phyloP scores from a whole-genome alignment of 2,329 filamentous ascomycete genomes.

The Aureobasidium pullulans region DNA sequence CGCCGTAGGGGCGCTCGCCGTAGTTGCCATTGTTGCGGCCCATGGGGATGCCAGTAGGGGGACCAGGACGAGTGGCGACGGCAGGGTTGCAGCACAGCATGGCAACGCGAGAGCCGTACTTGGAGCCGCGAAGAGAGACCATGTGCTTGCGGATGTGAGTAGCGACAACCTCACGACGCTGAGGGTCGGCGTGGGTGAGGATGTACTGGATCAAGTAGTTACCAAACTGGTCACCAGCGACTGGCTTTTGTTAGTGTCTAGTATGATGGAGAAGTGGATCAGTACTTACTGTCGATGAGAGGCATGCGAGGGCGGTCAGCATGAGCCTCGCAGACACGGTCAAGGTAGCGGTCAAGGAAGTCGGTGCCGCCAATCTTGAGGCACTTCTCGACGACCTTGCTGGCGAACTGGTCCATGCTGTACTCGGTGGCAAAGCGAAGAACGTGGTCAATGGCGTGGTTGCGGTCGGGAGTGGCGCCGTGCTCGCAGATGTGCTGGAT shows the following conservation, averaged over 20 bases:
- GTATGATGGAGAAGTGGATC: neutral
- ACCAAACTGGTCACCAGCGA: slow-evolving; percentile 96
- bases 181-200: slow-evolving; percentile 74
- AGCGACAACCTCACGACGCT: slow-evolving; percentile 89
- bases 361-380: slow-evolving; percentile 90
- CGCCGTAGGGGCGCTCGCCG: slow-evolving; percentile 12
- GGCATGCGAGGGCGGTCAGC: slow-evolving; percentile 90
- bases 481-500: slow-evolving; percentile 99
- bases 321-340: slow-evolving; percentile 87
- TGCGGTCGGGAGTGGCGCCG: slow-evolving; percentile 81
- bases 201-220: slow-evolving; percentile 99
- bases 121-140: slow-evolving; percentile 96
- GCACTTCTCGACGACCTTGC: slow-evolving; percentile 98
- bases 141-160: slow-evolving; percentile 96
- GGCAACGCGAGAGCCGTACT: slow-evolving; percentile 94
- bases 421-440: slow-evolving; percentile 90
- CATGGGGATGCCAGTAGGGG: slow-evolving; percentile 55
- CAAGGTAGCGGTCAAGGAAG: slow-evolving; percentile 86
- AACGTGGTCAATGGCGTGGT: slow-evolving; percentile 90
- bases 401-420: slow-evolving; percentile 98
- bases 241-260: slow-evolving; percentile 28
- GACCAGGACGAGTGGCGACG: slow-evolving; percentile 78
- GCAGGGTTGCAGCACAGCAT: slow-evolving; percentile 98
- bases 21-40: slow-evolving; percentile 13
- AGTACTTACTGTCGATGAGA: slow-evolving; percentile 72